Evolutionary conservation across 2,329 filamentous ascomycete species (phyloP).

Genomic region (Grosmannia huntii): DNA sequence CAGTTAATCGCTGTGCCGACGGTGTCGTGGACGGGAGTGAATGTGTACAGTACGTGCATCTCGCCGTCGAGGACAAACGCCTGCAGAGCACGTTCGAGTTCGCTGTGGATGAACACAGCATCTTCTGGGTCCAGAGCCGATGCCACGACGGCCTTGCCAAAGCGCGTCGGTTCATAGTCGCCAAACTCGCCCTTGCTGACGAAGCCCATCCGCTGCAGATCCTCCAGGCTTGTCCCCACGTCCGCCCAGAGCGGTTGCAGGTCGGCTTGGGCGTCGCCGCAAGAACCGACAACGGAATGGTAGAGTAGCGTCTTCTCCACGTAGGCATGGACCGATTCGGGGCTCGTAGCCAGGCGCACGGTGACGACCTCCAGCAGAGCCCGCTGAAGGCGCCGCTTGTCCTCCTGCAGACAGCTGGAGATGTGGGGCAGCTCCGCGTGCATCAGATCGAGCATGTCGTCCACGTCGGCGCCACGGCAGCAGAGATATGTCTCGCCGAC

Average conservation of each 20-base stretch:
- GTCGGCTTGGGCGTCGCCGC: slow-evolving; percentile 16
- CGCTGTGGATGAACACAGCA: slow-evolving; percentile 58
- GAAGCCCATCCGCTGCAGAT: slow-evolving; percentile 22
- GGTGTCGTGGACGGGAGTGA: slow-evolving; percentile 56
- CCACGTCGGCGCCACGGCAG: slow-evolving; percentile 54
- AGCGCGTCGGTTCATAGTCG: slow-evolving; percentile 46
- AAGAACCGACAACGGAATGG: slow-evolving; percentile 29
- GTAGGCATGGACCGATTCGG: slow-evolving; percentile 53
- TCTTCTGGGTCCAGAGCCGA: slow-evolving; percentile 64
- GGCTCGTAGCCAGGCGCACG: slow-evolving; percentile 53
- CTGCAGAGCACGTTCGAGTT: slow-evolving; percentile 52
- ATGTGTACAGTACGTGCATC: slow-evolving; percentile 67
- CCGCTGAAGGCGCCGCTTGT: slow-evolving; percentile 55
- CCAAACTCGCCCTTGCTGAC: slow-evolving; percentile 35
- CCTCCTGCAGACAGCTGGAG: slow-evolving; percentile 47
- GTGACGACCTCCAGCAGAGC: slow-evolving; percentile 60
- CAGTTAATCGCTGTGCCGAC: slow-evolving; percentile 44
- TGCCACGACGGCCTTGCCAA: slow-evolving; percentile 59
- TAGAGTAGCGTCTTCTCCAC: slow-evolving; percentile 54
- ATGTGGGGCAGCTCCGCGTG: slow-evolving; percentile 59
- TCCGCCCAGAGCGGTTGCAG: slow-evolving; percentile 19
- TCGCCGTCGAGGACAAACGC: slow-evolving; percentile 73
- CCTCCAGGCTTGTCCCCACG: slow-evolving; percentile 42
- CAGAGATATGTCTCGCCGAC: slow-evolving; percentile 68
- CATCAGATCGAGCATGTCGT: slow-evolving; percentile 57